phyloP scores from a whole-genome alignment of 2,329 filamentous ascomycete species.

The Phyllosticta citrichinensis region DNA sequence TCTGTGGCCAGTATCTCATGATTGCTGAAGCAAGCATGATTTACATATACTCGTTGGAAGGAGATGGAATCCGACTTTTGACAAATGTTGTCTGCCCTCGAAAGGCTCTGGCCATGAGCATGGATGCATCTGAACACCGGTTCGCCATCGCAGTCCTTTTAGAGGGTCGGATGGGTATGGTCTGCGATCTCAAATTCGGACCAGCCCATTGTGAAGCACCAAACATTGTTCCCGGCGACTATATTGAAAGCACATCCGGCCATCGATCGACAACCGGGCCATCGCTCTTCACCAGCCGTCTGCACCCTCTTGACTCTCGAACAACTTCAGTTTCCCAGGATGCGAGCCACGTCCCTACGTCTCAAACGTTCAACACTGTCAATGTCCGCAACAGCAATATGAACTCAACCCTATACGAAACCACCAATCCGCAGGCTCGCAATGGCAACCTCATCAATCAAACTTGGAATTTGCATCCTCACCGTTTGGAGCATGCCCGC shows the following conservation, averaged over 20 bases:
- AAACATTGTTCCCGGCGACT: not conserved
- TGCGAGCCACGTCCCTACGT: not conserved
- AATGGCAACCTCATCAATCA: conserved; percentile 21
- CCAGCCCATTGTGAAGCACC: not conserved
- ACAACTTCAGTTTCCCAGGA: not conserved
- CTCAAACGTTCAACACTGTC: conserved; percentile 17
- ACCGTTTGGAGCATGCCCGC: not conserved
- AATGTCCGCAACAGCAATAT: conserved; percentile 19
- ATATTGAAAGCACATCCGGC: not conserved
- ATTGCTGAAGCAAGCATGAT: conserved; percentile 45
- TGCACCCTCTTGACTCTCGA: not conserved
- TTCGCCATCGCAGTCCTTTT: conserved; percentile 50
- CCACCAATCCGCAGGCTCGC: conserved; percentile 16
- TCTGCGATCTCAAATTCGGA: conserved; percentile 42
- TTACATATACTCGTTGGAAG: conserved; percentile 44
- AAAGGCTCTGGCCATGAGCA: conserved; percentile 48
- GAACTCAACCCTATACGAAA: conserved; percentile 16
- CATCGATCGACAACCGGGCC: conserved; percentile 11
- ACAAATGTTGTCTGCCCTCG: conserved; percentile 48
- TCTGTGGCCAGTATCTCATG: conserved; percentile 49
- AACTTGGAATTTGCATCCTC: conserved; percentile 19
- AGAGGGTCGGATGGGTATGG: conserved; percentile 49
- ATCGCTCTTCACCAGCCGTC: conserved; percentile 12
- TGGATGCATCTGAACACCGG: conserved; percentile 49
- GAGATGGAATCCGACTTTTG: conserved; percentile 33